These are phyloP conservation scores for Pneumocystis canis DNA, from an alignment of 1,139 yeast genomes.

Conservation along the genomic window DNA sequence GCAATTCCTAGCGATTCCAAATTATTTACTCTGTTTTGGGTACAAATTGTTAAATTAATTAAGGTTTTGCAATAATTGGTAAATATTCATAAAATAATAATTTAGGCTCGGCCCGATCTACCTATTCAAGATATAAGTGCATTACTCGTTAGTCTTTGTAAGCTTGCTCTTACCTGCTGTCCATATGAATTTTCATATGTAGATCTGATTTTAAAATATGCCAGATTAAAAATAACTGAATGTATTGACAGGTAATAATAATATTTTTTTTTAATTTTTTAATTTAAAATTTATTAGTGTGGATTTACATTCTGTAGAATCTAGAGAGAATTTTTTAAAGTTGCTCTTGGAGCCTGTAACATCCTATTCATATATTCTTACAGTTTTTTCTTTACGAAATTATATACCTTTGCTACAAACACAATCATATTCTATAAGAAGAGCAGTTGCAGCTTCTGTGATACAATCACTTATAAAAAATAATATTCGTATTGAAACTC, in stretches of 20 bases:
- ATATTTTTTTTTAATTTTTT: slow-evolving; percentile 16
- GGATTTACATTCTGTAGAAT: slow-evolving; percentile 20
- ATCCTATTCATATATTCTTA: slow-evolving; percentile 24
- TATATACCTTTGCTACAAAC: slow-evolving; percentile 26
- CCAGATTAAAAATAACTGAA: slow-evolving; percentile 35
- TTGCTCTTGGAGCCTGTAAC: slow-evolving; percentile 46
- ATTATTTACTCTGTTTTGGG: slow-evolving; percentile 15
- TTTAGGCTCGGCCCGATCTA: slow-evolving; percentile 46
- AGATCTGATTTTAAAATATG: slow-evolving; percentile 46
- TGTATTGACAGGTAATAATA: slow-evolving; percentile 16
- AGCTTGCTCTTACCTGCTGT: slow-evolving; percentile 52
- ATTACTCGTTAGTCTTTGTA: slow-evolving; percentile 49
- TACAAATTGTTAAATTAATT: slow-evolving; percentile 31
- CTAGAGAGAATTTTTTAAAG: slow-evolving; percentile 36
- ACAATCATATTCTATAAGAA: slow-evolving; percentile 27
- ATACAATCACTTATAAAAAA: slow-evolving; percentile 23
- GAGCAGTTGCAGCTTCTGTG: slow-evolving; percentile 26
- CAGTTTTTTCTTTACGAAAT: slow-evolving; percentile 25
- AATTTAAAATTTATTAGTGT: slow-evolving; percentile 5
- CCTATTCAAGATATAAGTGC: slow-evolving; percentile 50
- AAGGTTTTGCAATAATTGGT: slow-evolving; percentile 44
- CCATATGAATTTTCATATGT: slow-evolving; percentile 47
- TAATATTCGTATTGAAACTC: slow-evolving; percentile 19
- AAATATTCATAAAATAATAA: slow-evolving; percentile 35
- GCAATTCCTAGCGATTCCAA: slow-evolving; percentile 13